phyloP scores from a whole-genome alignment of 2,329 filamentous ascomycete species.

The Aspergillus viridinutans region DNA sequence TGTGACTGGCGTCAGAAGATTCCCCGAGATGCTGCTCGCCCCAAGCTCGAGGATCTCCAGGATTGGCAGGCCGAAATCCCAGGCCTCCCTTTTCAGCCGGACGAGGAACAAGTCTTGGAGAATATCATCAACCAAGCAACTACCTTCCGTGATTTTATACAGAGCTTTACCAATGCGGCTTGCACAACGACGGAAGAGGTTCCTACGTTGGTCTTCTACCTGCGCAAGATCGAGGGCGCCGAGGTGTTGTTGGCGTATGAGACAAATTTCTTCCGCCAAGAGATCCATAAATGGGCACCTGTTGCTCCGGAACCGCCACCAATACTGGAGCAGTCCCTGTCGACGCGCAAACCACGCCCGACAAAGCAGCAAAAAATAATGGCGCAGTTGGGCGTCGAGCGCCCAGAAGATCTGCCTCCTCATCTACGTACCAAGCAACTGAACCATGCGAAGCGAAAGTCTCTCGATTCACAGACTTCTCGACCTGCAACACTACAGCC shows the following conservation, averaged over 20 bases:
- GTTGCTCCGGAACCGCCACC: slow-evolving; percentile 83
- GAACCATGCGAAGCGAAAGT: slow-evolving; percentile 65
- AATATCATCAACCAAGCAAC: slow-evolving; percentile 82
- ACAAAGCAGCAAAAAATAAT: slow-evolving; percentile 97
- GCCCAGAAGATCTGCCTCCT: slow-evolving; percentile 84
- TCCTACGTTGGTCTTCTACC: slow-evolving; percentile 85
- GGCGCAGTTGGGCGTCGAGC: slow-evolving; percentile 79
- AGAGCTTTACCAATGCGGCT: slow-evolving; percentile 73
- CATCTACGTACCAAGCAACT: slow-evolving; percentile 75
- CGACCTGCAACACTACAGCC: slow-evolving; percentile 29
- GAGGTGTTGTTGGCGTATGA: slow-evolving; percentile 88
- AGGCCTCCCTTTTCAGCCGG: slow-evolving; percentile 83
- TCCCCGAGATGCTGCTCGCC: slow-evolving; percentile 88
- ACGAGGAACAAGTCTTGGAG: slow-evolving; percentile 83
- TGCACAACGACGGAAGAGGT: slow-evolving; percentile 80
- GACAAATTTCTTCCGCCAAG: slow-evolving; percentile 96
- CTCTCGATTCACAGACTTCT: slow-evolving; percentile 45
- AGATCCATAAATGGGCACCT: slow-evolving; percentile 90
- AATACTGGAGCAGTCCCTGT: slow-evolving; percentile 79
- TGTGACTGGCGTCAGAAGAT: slow-evolving; percentile 98
- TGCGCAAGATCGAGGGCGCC: slow-evolving; percentile 94
- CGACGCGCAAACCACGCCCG: slow-evolving; percentile 89
- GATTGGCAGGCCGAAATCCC: slow-evolving; percentile 80
- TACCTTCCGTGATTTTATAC: slow-evolving; percentile 77
- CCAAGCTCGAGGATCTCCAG: slow-evolving; percentile 86